Percentiles rank a stretch among this genome's conserved stretches.
Evolutionary conservation across 495 filamentous ascomycete species (phyloP).

Genomic region (Achaetomiella virescens): DNA sequence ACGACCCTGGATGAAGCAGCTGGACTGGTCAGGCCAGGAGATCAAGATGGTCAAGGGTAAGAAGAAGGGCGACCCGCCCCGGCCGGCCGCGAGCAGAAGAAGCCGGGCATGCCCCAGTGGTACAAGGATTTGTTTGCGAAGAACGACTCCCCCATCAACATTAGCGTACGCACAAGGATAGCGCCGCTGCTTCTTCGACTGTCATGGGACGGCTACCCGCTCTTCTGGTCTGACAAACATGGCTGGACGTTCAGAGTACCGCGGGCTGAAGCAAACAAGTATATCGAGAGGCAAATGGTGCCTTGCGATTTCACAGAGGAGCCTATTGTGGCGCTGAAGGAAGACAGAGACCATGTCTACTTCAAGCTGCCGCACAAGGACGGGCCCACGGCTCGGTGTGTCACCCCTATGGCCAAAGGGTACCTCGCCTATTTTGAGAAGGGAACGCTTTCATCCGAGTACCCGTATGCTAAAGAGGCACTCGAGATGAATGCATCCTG

Average conservation of each 20-base stretch:
- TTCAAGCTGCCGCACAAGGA: constrained; percentile 97
- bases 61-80: constrained; percentile 70
- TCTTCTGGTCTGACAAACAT: constrained; percentile 87
- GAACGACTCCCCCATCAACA: constrained; percentile 53
- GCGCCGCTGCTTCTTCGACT: constrained; percentile 80
- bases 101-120: constrained; percentile 91
- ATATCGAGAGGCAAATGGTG: constrained; percentile 61
- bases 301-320: constrained; percentile 75
- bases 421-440: constrained; percentile 90
- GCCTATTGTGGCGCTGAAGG: constrained; percentile 52
- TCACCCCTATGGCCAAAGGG: constrained; percentile 79
- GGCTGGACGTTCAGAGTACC: constrained; percentile 90
- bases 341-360: constrained; percentile 62
- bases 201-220: constrained; percentile 80
- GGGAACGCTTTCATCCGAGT: constrained; percentile 79
- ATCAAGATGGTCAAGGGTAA: constrained; percentile 87
- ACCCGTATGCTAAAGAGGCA: constrained; percentile 82
- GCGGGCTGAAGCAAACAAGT: constrained; percentile 53
- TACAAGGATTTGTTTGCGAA: constrained; percentile 84
- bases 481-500: constrained; percentile 97
- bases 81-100: constrained; percentile 79
- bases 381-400: constrained; percentile 77
- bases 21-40: constrained; percentile 93
- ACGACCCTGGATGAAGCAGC: constrained; percentile 87
- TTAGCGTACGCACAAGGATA: constrained; percentile 85